phyloP scores from a whole-genome alignment of 2,329 filamentous ascomycete genomes.

The Botrytis porri region DNA sequence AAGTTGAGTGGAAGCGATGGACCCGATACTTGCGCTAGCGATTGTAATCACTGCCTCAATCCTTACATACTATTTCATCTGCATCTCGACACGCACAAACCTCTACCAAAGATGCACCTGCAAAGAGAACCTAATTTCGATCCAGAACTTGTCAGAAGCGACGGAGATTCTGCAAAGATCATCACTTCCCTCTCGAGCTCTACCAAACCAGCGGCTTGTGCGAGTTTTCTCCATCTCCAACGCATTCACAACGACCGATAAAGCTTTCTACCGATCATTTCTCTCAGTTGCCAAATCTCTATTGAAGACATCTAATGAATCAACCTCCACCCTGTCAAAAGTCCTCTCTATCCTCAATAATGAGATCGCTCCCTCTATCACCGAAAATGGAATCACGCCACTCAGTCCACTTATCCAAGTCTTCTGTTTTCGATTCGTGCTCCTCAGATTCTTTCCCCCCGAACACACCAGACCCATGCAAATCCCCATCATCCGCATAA shows the following conservation, averaged over 20 bases:
- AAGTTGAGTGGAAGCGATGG: not conserved
- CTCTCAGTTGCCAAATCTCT: not conserved
- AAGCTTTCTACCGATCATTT: not conserved
- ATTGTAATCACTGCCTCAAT: not conserved
- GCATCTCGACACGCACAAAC: no score
- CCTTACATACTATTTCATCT: not conserved
- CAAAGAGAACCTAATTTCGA: not conserved
- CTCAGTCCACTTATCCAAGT: slow-evolving; percentile 3
- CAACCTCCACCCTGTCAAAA: not conserved
- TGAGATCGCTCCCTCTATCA: not conserved
- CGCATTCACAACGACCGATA: slow-evolving; percentile 11
- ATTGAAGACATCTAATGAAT: not conserved
- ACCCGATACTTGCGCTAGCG: not conserved
- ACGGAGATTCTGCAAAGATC: not conserved
- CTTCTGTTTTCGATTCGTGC: slow-evolving; percentile 14
- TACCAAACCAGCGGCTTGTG: slow-evolving; percentile 5
- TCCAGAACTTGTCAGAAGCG: not conserved
- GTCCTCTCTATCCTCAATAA: not conserved
- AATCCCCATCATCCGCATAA: not conserved
- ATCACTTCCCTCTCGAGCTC: slow-evolving; percentile 8
- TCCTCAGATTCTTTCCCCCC: slow-evolving; percentile 3
- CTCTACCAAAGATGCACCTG: not conserved
- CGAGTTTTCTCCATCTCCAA: slow-evolving; percentile 8
- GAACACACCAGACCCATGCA: not conserved
- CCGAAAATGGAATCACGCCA: not conserved